Percentiles rank a stretch among this genome's conserved stretches.
Evolutionary conservation across 495 filamentous ascomycete species (phyloP).

Genomic region (Hypoxylon lienhwacheense): DNA sequence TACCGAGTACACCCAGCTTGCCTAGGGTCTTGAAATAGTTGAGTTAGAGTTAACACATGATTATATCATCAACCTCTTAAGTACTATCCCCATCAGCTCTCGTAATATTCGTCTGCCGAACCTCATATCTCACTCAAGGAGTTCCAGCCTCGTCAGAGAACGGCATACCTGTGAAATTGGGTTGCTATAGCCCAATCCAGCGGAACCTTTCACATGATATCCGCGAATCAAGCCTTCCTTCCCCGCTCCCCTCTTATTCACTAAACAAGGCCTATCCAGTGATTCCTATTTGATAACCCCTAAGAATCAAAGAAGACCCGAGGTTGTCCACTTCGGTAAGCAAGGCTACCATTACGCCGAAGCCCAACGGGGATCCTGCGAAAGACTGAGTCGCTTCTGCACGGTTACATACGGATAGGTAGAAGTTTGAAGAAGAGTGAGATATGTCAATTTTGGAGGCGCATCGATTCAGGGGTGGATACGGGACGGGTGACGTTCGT

Average conservation of each 20-base stretch:
- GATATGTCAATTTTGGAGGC: slow-evolving; percentile 5
- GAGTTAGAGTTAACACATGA: slow-evolving; percentile 1
- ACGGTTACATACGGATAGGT: slow-evolving; percentile 28
- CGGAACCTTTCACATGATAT: slow-evolving; percentile 23
- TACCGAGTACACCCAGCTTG: too few species aligned
- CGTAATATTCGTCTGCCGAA: slow-evolving; percentile 11
- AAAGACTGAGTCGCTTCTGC: slow-evolving; percentile 7
- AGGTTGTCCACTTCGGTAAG: slow-evolving; percentile 21
- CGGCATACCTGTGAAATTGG: slow-evolving; percentile 9
- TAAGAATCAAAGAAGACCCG: slow-evolving; percentile 28
- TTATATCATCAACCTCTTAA: background rate
- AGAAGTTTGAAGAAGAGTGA: background rate
- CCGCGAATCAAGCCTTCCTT: slow-evolving; percentile 20
- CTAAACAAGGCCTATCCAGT: slow-evolving; percentile 12
- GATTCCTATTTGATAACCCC: slow-evolving; percentile 14
- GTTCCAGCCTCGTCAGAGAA: slow-evolving; percentile 20
- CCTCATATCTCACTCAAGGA: background rate
- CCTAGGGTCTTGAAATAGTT: background rate
- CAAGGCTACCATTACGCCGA: slow-evolving; percentile 30
- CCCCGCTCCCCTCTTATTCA: slow-evolving; percentile 24
- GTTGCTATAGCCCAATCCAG: slow-evolving; percentile 26
- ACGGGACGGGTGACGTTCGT: background rate
- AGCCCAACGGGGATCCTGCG: slow-evolving; percentile 18
- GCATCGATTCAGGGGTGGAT: slow-evolving; percentile 4
- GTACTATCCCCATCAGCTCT: slow-evolving; percentile 4